Evolutionary conservation across 441 rosid genomes (phyloP).

Genomic region (Arabidopsis lyrata): DNA sequence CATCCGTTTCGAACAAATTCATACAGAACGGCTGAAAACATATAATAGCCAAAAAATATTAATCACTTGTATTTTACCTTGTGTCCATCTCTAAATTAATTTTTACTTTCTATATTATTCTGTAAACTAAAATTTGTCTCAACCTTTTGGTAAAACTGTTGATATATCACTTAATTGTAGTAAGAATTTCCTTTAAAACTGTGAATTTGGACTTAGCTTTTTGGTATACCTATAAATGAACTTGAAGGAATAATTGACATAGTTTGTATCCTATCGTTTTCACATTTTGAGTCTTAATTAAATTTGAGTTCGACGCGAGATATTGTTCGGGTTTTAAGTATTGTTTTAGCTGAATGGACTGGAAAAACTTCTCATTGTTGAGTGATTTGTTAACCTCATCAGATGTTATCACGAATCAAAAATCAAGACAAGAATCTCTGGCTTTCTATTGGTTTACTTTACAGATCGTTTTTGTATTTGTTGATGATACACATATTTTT

Average conservation of each 20-base stretch:
- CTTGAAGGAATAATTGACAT: background rate
- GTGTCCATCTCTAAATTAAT: background rate
- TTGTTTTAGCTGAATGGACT: constrained; percentile 1
- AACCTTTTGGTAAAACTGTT: background rate
- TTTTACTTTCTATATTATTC: background rate
- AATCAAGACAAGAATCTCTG: background rate
- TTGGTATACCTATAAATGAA: background rate
- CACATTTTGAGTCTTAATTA: background rate
- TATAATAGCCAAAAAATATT: background rate
- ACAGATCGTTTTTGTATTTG: background rate
- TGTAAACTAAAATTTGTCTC: background rate
- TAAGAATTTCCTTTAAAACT: background rate
- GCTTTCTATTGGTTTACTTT: background rate
- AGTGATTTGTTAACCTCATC: constrained; percentile 10
- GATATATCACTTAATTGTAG: background rate
- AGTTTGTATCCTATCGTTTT: background rate
- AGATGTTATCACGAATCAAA: background rate
- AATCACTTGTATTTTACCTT: background rate
- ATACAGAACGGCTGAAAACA: background rate
- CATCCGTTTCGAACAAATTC: no score
- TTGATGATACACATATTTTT: background rate
- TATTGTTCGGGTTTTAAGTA: background rate
- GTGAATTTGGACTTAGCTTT: constrained; percentile 15
- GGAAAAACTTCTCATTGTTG: background rate
- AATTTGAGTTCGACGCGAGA: background rate